Conservation (phyloP, 768 basidiomycete genomes). For the Hericium alpestre region DNA sequence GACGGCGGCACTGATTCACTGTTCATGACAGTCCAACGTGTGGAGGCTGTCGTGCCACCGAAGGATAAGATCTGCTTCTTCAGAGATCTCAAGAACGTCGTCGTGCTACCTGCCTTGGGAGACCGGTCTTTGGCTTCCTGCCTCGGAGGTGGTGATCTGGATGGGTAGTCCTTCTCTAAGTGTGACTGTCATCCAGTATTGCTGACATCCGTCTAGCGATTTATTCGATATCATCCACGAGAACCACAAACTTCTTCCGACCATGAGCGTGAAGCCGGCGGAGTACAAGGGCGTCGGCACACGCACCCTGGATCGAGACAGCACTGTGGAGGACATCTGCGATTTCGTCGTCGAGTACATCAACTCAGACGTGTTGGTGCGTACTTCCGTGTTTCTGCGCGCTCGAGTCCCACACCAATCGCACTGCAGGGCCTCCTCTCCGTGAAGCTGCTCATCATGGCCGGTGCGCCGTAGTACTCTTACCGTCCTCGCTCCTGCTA, state of each 20-base stretch:
- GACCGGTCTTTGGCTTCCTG: slow-evolving; percentile 54
- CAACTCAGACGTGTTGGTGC: slow-evolving; percentile 68
- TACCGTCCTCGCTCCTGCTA: background rate
- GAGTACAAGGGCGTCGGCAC: slow-evolving; percentile 30
- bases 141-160: slow-evolving; percentile 67
- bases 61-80: slow-evolving; percentile 14
- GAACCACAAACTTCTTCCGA: slow-evolving; percentile 45
- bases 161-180: slow-evolving; percentile 39
- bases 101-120: slow-evolving; percentile 15
- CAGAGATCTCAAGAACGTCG: slow-evolving; percentile 16
- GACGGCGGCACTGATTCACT: background rate
- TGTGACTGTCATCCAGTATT: background rate
- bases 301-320: slow-evolving; percentile 24
- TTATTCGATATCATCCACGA: slow-evolving; percentile 47
- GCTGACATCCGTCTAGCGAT: slow-evolving; percentile 34
- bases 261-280: slow-evolving; percentile 37
- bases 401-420: background rate
- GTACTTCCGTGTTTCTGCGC: slow-evolving; percentile 6
- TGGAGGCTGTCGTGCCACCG: slow-evolving; percentile 18
- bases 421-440: slow-evolving; percentile 55
- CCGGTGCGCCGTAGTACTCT: slow-evolving; percentile 43
- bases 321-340: slow-evolving; percentile 60
- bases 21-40: slow-evolving; percentile 13
- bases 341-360: slow-evolving; percentile 80
- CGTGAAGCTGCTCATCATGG: slow-evolving; percentile 57